These are phyloP conservation scores for Arthrobotrys sphaeroides DNA, from an alignment of 2,329 filamentous ascomycete species.

Conservation along the genomic window DNA sequence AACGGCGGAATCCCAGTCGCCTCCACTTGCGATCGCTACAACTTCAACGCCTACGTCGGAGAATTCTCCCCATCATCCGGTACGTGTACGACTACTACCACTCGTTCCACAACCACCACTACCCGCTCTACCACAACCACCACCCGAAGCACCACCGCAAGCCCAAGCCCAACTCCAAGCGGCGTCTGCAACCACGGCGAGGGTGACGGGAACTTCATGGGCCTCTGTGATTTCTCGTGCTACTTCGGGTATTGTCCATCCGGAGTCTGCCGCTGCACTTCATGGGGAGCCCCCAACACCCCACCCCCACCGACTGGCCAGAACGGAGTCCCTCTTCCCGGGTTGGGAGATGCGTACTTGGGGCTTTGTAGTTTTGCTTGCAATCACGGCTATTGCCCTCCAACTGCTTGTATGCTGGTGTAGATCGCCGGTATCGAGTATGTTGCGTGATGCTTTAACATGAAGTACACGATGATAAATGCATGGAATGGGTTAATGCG, in stretches of 20 bases:
- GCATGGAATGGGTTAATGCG: neutral
- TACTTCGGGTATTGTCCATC: constrained; percentile 57
- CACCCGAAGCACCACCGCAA: constrained; percentile 32
- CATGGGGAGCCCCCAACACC: constrained; percentile 46
- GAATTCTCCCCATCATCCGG: constrained; percentile 48
- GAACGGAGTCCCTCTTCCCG: constrained; percentile 60
- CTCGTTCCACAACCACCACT: constrained; percentile 26
- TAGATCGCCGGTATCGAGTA: neutral
- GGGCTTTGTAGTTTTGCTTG: constrained; percentile 65
- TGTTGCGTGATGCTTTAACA: neutral
- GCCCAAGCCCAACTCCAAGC: constrained; percentile 45
- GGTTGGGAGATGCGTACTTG: constrained; percentile 61
- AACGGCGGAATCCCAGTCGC: constrained; percentile 57
- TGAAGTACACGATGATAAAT: neutral
- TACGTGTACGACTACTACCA: constrained; percentile 52
- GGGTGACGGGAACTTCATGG: constrained; percentile 60
- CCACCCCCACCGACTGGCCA: constrained; percentile 57
- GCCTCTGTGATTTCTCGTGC: constrained; percentile 60
- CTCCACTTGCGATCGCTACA: constrained; percentile 58
- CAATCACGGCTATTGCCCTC: constrained; percentile 64
- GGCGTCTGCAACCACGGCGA: constrained; percentile 55
- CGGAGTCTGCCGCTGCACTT: constrained; percentile 56
- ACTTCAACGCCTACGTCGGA: constrained; percentile 60
- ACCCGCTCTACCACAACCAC: constrained; percentile 4
- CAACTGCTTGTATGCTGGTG: constrained; percentile 55